Conservation (phyloP, 768 basidiomycete genomes). For the Hygrocybe coccinea region DNA sequence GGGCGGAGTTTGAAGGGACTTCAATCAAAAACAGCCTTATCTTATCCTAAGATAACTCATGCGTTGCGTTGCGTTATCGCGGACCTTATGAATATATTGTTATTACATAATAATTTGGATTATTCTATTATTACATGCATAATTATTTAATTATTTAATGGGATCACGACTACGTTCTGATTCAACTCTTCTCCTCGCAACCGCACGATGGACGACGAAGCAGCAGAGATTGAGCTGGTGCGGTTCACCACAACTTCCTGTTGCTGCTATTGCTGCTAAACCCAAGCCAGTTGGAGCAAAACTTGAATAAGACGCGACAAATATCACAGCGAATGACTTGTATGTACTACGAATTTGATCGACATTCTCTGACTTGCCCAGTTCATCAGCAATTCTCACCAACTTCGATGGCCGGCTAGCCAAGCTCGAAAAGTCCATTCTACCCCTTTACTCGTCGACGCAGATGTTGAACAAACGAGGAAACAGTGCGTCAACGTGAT, state of each 20-base stretch:
- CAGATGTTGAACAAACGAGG: slow-evolving; percentile 68
- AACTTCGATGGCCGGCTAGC: slow-evolving; percentile 80
- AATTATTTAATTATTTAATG: too few relatives aligned
- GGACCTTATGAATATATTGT: too few relatives aligned
- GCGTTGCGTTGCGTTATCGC: too few relatives aligned
- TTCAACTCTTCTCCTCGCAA: too few relatives aligned
- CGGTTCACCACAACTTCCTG: background rate
- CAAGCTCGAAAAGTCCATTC: slow-evolving; percentile 79
- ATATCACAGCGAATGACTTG: slow-evolving; percentile 84
- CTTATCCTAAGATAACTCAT: too few relatives aligned
- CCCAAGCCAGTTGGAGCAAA: slow-evolving; percentile 67
- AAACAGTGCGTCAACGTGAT: slow-evolving; percentile 49
- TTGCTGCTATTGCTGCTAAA: background rate
- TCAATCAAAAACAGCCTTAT: too few relatives aligned
- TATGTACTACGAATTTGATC: slow-evolving; percentile 35
- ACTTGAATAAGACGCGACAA: slow-evolving; percentile 78
- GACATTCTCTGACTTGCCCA: slow-evolving; percentile 21
- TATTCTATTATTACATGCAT: too few relatives aligned
- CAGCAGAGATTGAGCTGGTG: slow-evolving; percentile 72
- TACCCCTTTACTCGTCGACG: slow-evolving; percentile 75
- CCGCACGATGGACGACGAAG: slow-evolving; percentile 51
- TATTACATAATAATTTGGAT: too few relatives aligned
- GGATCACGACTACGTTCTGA: too few relatives aligned
- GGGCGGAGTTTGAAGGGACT: too few relatives aligned
- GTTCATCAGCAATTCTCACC: slow-evolving; percentile 64